Conservation (phyloP, 192 early-diverging fungal species). For the Dissophora globulifera region DNA sequence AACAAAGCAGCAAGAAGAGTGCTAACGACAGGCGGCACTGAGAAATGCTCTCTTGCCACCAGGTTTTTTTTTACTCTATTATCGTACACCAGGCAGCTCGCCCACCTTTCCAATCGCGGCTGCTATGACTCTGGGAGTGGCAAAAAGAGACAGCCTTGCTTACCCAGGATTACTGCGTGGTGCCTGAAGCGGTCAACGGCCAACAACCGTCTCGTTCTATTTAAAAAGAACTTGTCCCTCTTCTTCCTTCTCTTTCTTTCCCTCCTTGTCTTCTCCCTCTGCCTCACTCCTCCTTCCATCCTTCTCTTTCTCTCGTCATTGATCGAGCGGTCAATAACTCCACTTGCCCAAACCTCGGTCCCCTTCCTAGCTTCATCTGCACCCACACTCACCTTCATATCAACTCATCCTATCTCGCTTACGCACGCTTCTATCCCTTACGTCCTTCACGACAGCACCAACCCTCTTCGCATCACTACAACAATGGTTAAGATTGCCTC, state of each 20-base stretch:
- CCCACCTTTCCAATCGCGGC: no score
- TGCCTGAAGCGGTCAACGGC: not conserved
- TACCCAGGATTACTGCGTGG: no score
- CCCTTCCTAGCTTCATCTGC: not conserved
- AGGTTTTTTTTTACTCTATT: no score
- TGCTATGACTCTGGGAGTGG: no score
- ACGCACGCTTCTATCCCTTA: not conserved
- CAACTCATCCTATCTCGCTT: not conserved
- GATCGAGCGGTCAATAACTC: not conserved
- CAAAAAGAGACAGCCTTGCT: no score
- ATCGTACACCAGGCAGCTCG: no score
- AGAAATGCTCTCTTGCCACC: no score
- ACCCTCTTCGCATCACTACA: not conserved
- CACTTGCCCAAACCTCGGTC: not conserved
- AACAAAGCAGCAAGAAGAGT: no score
- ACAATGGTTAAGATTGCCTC: constrained; percentile 36
- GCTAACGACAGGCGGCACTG: no score
- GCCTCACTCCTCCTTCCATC: not conserved
- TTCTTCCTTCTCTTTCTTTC: not conserved
- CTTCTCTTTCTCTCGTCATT: not conserved
- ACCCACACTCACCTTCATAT: not conserved
- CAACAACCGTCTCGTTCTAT: not conserved
- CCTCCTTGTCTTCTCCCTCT: not conserved
- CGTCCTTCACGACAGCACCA: not conserved
- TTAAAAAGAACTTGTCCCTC: not conserved